phyloP scores from a whole-genome alignment of 2,329 filamentous ascomycete genomes.

The Cercospora zeina region DNA sequence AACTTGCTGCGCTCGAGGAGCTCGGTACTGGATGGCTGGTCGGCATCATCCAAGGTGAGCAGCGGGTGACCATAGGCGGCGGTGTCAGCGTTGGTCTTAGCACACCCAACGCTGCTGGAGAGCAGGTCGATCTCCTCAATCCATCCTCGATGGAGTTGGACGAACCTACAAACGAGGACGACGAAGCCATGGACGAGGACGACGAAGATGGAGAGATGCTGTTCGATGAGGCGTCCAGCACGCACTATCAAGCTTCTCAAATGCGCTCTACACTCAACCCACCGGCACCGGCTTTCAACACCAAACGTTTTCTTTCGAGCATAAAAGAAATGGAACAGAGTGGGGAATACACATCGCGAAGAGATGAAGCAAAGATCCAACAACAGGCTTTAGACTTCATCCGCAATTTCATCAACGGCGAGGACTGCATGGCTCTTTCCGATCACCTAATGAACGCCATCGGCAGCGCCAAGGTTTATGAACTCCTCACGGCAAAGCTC shows the following conservation, averaged over 20 bases:
- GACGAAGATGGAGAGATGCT: constrained; percentile 50
- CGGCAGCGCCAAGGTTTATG: constrained; percentile 75
- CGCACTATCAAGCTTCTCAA: constrained; percentile 41
- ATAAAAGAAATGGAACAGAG: constrained; percentile 58
- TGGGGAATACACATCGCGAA: constrained; percentile 63
- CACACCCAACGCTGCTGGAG: constrained; percentile 60
- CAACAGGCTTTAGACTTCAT: constrained; percentile 89
- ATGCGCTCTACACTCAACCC: constrained; percentile 40
- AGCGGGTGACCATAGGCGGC: constrained; percentile 49
- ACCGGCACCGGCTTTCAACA: constrained; percentile 31
- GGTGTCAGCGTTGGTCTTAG: constrained; percentile 43
- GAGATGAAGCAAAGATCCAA: constrained; percentile 81
- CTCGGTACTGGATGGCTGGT: constrained; percentile 79
- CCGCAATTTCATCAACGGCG: constrained; percentile 78
- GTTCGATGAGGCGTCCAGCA: constrained; percentile 44
- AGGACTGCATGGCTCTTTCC: constrained; percentile 68
- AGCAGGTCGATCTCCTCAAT: constrained; percentile 62
- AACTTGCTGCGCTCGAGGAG: constrained; percentile 74
- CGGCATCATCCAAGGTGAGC: constrained; percentile 67
- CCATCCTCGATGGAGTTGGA: constrained; percentile 45
- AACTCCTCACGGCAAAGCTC: constrained; percentile 77
- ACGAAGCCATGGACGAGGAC: constrained; percentile 36
- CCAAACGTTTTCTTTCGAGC: constrained; percentile 34
- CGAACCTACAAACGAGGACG: constrained; percentile 30
- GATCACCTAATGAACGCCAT: constrained; percentile 77